phyloP scores from a whole-genome alignment of 2,329 filamentous ascomycete species.

The Hypocreales sp. region DNA sequence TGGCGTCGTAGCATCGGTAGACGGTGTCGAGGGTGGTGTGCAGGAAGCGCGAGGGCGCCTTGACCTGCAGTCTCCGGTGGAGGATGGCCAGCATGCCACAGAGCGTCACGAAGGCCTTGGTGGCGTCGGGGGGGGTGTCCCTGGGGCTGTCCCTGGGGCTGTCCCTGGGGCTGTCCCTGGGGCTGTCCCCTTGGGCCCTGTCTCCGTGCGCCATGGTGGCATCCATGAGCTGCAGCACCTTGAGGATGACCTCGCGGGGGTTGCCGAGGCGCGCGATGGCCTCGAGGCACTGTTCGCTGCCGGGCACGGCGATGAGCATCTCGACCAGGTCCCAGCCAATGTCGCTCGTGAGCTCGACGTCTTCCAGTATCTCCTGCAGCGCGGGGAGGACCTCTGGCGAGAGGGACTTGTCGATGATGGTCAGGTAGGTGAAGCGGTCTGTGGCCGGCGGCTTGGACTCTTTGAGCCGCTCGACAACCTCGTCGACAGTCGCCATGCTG shows the following conservation, averaged over 20 bases:
- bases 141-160: conserved; percentile 14
- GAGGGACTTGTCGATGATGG: conserved; percentile 60
- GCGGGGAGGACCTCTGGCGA: conserved; percentile 49
- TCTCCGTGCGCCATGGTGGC: conserved; percentile 24
- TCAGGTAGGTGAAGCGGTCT: conserved; percentile 64
- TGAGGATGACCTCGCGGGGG: conserved; percentile 67
- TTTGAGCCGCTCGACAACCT: conserved; percentile 27
- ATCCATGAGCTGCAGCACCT: conserved; percentile 59
- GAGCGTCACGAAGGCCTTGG: conserved; percentile 48
- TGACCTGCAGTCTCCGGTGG: conserved; percentile 61
- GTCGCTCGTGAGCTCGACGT: conserved; percentile 52
- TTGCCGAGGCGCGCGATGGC: conserved; percentile 66
- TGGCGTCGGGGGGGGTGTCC: too few species aligned
- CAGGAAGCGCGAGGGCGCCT: conserved; percentile 63
- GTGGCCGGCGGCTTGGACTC: conserved; percentile 35
- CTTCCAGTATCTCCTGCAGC: conserved; percentile 53
- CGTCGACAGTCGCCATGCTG: conserved; percentile 18
- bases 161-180: conserved; percentile 12
- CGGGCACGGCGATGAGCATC: conserved; percentile 52
- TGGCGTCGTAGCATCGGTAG: conserved; percentile 47
- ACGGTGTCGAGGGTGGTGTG: conserved; percentile 63
- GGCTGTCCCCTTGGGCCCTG: conserved; percentile 21
- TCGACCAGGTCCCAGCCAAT: conserved; percentile 78
- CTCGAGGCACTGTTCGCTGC: conserved; percentile 54
- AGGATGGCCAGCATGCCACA: conserved; percentile 58